Evolutionary conservation across 352 stramenopile genomes (phyloP).

Genomic region (Hyaloperonospora brassicae): DNA sequence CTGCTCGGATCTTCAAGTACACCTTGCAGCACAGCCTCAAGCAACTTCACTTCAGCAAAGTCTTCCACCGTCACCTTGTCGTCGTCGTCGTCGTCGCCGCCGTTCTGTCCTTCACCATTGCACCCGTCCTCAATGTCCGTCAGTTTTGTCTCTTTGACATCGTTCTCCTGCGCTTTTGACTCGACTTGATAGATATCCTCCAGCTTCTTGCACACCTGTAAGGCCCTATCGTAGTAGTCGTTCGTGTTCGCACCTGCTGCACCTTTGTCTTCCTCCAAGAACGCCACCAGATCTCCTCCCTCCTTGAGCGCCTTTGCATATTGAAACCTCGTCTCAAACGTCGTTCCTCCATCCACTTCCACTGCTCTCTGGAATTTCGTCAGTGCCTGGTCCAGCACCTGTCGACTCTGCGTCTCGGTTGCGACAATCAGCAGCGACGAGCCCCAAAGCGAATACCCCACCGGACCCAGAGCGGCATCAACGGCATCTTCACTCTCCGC

Average conservation of each 20-base stretch:
- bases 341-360: constrained; percentile 72
- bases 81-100: constrained; percentile 39
- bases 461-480: constrained; percentile 57
- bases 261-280: constrained; percentile 30
- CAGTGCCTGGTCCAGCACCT: constrained; percentile 53
- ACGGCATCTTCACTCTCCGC: constrained; percentile 24
- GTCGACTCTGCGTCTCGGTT: constrained; percentile 51
- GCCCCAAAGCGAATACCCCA: constrained; percentile 73
- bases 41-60: constrained; percentile 38
- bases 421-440: constrained; percentile 71
- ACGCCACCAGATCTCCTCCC: constrained; percentile 39
- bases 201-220: constrained; percentile 26
- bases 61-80: constrained; percentile 40
- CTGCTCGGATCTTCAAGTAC: constrained; percentile 15
- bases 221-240: constrained; percentile 21
- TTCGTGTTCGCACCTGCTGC: constrained; percentile 8
- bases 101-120: constrained; percentile 4
- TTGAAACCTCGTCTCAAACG: constrained; percentile 78
- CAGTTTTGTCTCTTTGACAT: background rate
- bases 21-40: constrained; percentile 52
- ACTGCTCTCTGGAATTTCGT: constrained; percentile 62
- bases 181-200: constrained; percentile 36
- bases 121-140: constrained; percentile 5
- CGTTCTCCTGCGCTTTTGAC: constrained; percentile 7
- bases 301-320: constrained; percentile 58